Evolutionary conservation across 805 yeast genomes (phyloP), one percentile per base, ranked within the genome.

Genomic region (Starmerella bombi): DNA sequence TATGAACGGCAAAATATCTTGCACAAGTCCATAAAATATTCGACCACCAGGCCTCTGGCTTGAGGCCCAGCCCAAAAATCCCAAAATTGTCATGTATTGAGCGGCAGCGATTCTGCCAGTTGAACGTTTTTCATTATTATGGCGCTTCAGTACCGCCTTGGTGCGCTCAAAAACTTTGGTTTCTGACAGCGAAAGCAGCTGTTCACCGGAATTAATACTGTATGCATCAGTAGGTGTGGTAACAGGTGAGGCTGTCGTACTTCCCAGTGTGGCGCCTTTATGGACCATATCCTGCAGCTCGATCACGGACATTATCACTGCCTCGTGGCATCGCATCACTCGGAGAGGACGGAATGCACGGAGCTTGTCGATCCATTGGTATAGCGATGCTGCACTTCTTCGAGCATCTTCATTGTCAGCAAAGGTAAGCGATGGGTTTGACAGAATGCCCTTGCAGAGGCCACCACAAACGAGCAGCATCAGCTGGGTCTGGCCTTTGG

Each of bases 291-390:
- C 27, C 10, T 8, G 7, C 7, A 23, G 27, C 23, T 37, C 44
- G 5, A 40, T 4, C 8, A 35, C 2, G 7, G 40, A 22, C 30
- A 25, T 10, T 16, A 28, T 23, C 8, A 31, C 9, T 3, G 35
- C 37, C 14, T 40, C 44, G 17, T 36, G 23, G 14, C 16, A n/a
- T 17, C 32, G 14, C 33, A 40, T 32, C 14, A 21, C 34, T 3
- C 44, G 25, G 18, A 40, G 29, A 4, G 44, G 28, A 4, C 32
- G 8, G 28, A 40, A 40, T 4, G 36, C n/a, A 3, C 37, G 10
- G 3, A 35, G 29, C 23, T 32, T 30, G 7, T 36, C 40, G 5
- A 40, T 22, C 23, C 32, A 17, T 12, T 19, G 15, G 12, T 3
- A 16, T 15, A 40, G 15, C 14, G 37, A 9, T 9, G 7, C 3